Percentiles rank a stretch among this genome's conserved stretches.
Evolutionary conservation across 2,329 filamentous ascomycete genomes (phyloP).

Genomic region (Talaromyces sp.): DNA sequence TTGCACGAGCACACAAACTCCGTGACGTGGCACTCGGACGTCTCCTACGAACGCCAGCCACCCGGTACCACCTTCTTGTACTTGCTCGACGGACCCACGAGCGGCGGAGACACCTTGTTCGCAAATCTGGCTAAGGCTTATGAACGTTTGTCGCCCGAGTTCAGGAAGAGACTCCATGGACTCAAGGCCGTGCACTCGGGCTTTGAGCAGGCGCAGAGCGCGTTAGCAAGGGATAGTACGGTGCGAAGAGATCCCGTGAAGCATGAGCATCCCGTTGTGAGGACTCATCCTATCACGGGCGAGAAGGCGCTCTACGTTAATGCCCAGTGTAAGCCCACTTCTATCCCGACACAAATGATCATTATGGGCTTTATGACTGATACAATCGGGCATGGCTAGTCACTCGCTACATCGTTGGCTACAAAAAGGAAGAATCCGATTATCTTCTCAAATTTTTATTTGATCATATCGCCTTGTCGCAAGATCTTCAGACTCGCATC

Average conservation of each 20-base stretch:
- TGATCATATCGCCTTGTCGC: conserved; percentile 67
- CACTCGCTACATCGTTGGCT: conserved; percentile 73
- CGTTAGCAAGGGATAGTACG: conserved; percentile 63
- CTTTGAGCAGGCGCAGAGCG: conserved; percentile 71
- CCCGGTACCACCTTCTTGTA: conserved; percentile 89
- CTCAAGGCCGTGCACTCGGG: conserved; percentile 78
- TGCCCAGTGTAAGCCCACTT: conserved; percentile 63
- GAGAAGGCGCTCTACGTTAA: conserved; percentile 84
- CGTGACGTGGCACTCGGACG: conserved; percentile 84
- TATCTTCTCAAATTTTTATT: conserved; percentile 71
- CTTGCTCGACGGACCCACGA: conserved; percentile 73
- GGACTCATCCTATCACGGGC: conserved; percentile 76
- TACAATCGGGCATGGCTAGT: conserved; percentile 47
- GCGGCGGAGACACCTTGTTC: conserved; percentile 82
- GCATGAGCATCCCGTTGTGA: conserved; percentile 70
- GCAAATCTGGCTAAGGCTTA: conserved; percentile 77
- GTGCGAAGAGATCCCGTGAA: conserved; percentile 71
- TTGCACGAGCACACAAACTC: conserved; percentile 70
- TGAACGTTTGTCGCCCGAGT: conserved; percentile 70
- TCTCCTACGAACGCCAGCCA: conserved; percentile 83
- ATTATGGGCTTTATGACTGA: not conserved
- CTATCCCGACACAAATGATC: not conserved
- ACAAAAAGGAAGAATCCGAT: conserved; percentile 84
- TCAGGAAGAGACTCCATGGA: conserved; percentile 75
- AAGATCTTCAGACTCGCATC: conserved; percentile 69